Evolutionary conservation across 768 basidiomycete species (phyloP).

Genomic region (Cystobasidium tubakii): DNA sequence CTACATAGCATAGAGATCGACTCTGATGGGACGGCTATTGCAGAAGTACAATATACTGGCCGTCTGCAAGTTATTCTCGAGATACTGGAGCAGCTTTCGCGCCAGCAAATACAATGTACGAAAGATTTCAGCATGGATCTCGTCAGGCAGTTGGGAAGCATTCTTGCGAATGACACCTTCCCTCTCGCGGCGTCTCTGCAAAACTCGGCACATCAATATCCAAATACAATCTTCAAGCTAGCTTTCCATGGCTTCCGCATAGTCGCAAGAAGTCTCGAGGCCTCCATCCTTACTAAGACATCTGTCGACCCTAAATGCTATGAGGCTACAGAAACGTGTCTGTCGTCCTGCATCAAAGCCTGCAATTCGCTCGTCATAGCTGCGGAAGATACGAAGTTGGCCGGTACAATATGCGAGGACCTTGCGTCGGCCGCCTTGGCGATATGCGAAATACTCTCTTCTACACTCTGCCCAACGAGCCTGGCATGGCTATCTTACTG

Average conservation of each 20-base stretch:
- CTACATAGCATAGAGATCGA: background rate
- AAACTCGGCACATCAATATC: background rate
- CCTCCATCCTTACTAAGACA: background rate
- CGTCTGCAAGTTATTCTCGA: background rate
- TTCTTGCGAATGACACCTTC: constrained; percentile 7
- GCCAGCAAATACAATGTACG: background rate
- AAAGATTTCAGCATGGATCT: background rate
- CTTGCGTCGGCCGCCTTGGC: constrained; percentile 58
- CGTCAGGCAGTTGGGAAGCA: background rate
- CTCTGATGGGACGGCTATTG: background rate
- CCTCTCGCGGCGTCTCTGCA: background rate
- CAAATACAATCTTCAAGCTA: background rate
- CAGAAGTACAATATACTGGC: background rate
- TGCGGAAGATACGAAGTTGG: background rate
- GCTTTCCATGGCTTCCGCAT: background rate
- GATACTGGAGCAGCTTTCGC: background rate
- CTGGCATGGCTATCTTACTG: constrained; percentile 68
- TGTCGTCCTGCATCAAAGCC: background rate
- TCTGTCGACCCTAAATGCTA: background rate
- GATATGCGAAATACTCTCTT: constrained; percentile 59
- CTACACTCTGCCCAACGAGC: constrained; percentile 56
- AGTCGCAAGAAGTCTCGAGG: background rate
- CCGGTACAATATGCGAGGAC: constrained; percentile 52
- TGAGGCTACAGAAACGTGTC: background rate
- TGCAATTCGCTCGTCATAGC: background rate